Conservation (phyloP, 2,329 filamentous ascomycete species). For the Phaeosphaeria sp. region DNA sequence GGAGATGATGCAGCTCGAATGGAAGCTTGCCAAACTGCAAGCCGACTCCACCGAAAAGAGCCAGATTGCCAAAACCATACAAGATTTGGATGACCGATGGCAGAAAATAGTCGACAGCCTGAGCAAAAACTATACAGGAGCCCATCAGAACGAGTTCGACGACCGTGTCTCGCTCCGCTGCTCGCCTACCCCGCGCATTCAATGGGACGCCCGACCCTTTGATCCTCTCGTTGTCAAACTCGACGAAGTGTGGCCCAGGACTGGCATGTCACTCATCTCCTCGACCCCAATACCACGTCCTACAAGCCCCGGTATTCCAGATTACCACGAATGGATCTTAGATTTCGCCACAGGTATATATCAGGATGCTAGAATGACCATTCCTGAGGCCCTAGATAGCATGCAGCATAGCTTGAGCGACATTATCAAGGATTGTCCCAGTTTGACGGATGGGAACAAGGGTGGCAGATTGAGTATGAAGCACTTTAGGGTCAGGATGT, state of each 20-base stretch:
- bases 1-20: constrained; percentile 37
- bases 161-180: constrained; percentile 36
- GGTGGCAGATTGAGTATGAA: constrained; percentile 42
- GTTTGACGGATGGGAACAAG: constrained; percentile 36
- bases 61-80: constrained; percentile 40
- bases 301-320: constrained; percentile 3
- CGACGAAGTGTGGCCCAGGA: constrained; percentile 72
- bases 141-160: constrained; percentile 25
- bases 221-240: constrained; percentile 69
- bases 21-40: constrained; percentile 25
- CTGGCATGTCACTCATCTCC: constrained; percentile 67
- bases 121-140: constrained; percentile 6
- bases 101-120: constrained; percentile 5
- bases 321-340: constrained; percentile 33
- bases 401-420: constrained; percentile 38
- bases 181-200: constrained; percentile 26
- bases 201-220: constrained; percentile 73
- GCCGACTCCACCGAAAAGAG: constrained; percentile 29
- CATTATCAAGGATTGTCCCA: constrained; percentile 34
- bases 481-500: constrained; percentile 35
- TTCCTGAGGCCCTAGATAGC: constrained; percentile 32
- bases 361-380: background rate
- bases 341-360: constrained; percentile 37
- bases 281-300: constrained; percentile 63
- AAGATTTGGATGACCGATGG: constrained; percentile 42